Conservation (phyloP, 495 filamentous ascomycete species). For the Aspergillus wentii region DNA sequence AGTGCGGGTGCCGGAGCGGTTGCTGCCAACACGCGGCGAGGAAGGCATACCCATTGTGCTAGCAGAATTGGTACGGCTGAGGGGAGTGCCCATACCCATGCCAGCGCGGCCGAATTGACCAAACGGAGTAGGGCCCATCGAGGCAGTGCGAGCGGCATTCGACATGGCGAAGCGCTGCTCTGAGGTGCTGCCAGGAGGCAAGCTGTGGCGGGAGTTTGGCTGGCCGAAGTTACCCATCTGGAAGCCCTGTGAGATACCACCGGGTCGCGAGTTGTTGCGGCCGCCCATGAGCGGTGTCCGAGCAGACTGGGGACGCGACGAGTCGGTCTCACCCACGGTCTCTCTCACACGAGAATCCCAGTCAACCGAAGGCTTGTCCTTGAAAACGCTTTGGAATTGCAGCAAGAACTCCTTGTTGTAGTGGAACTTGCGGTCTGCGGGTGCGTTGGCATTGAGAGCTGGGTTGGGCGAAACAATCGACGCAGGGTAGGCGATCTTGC, state of each 20-base stretch:
- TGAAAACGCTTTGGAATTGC: conserved; percentile 94
- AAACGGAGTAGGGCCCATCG: conserved; percentile 50
- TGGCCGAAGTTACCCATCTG: conserved; percentile 71
- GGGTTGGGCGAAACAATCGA: conserved; percentile 85
- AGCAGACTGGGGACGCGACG: conserved; percentile 64
- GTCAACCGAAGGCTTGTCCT: conserved; percentile 87
- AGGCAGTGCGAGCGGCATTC: conserved; percentile 28
- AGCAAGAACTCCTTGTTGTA: conserved; percentile 94
- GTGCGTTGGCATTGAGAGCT: conserved; percentile 71
- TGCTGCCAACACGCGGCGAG: conserved; percentile 48
- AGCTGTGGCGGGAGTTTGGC: conserved; percentile 34
- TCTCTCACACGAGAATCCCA: conserved; percentile 83
- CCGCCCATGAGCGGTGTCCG: conserved; percentile 56
- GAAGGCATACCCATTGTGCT: conserved; percentile 47
- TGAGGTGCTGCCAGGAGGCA: conserved; percentile 67
- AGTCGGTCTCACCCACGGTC: conserved; percentile 74
- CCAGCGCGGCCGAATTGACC: conserved; percentile 49
- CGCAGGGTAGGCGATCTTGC: conserved; percentile 66
- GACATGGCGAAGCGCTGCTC: conserved; percentile 24
- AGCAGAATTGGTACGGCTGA: conserved; percentile 53
- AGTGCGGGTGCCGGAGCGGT: conserved; percentile 44
- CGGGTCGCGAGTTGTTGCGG: conserved; percentile 41
- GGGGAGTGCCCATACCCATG: conserved; percentile 54
- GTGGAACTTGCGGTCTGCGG: conserved; percentile 77
- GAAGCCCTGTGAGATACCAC: conserved; percentile 35